Conservation (phyloP, 1,284 basidiomycete genomes). For the Grifola frondosa region DNA sequence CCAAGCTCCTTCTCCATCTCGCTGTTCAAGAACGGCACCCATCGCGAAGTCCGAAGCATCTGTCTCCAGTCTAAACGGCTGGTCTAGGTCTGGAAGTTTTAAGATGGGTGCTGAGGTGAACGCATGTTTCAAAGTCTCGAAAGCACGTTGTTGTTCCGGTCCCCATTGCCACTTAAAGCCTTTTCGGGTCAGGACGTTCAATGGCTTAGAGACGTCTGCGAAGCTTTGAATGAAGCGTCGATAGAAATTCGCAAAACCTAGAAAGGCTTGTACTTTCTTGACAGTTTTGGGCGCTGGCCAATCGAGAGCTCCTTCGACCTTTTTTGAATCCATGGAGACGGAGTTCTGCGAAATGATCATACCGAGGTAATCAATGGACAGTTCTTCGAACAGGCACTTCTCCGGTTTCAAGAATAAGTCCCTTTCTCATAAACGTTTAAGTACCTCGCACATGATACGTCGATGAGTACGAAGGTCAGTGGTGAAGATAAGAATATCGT, state of each 20-base stretch:
- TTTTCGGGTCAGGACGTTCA: conserved; percentile 20
- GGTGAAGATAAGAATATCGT: conserved; percentile 26
- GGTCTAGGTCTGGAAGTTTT: conserved; percentile 5
- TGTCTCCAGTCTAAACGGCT: conserved; percentile 7
- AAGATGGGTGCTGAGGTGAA: conserved; percentile 25
- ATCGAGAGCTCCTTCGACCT: conserved; percentile 17
- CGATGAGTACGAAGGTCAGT: conserved; percentile 12
- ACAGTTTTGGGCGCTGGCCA: conserved; percentile 4
- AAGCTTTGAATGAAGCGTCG: conserved; percentile 32
- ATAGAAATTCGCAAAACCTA: conserved; percentile 17
- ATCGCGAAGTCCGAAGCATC: conserved; percentile 8
- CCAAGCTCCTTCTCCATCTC: conserved; percentile 7
- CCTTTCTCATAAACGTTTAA: conserved; percentile 27
- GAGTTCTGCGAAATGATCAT: not conserved
- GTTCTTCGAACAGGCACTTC: conserved; percentile 33
- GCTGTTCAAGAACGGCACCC: conserved; percentile 8
- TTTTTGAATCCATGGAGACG: conserved; percentile 3
- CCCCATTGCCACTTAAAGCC: conserved; percentile 21
- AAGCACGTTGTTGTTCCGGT: conserved; percentile 20
- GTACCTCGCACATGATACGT: conserved; percentile 25
- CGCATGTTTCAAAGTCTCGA: conserved; percentile 26
- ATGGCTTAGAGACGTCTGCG: conserved; percentile 26
- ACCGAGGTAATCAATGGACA: conserved; percentile 15
- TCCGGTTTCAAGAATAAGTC: conserved; percentile 17
- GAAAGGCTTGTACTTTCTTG: conserved; percentile 8